Percentiles rank a stretch among this genome's conserved stretches.
Conservation (phyloP, 83 land plant species). For the Isoetes engelmannii region DNA sequence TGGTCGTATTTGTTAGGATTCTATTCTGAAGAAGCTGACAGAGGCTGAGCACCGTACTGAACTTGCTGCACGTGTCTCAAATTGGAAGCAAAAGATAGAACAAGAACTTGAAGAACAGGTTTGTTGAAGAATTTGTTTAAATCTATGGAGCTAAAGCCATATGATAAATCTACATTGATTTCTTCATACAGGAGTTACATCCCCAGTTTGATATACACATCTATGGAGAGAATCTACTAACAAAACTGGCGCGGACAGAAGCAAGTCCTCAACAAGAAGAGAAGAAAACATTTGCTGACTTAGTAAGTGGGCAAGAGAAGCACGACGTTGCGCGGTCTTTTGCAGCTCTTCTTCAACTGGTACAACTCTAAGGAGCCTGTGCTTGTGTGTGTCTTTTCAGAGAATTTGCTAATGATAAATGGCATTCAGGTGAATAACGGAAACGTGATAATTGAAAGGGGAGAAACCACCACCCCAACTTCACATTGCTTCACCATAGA, state of each 20-base stretch:
- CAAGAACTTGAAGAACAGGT: slow-evolving; percentile 65
- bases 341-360: slow-evolving; percentile 87
- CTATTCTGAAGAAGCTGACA: slow-evolving; percentile 60
- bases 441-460: slow-evolving; percentile 49
- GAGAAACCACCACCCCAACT: slow-evolving; percentile 3
- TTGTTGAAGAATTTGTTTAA: neutral
- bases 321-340: slow-evolving; percentile 81
- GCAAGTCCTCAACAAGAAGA: slow-evolving; percentile 21
- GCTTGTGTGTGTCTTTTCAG: neutral
- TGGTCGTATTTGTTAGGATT: slow-evolving; percentile 45
- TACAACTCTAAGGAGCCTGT: slow-evolving; percentile 18
- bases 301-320: slow-evolving; percentile 56
- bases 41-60: slow-evolving; percentile 70
- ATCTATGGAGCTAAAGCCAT: neutral
- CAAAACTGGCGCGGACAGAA: slow-evolving; percentile 19
- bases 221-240: slow-evolving; percentile 67
- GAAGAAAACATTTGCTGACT: slow-evolving; percentile 40
- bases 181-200: slow-evolving; percentile 53
- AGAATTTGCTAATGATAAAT: neutral
- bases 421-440: slow-evolving; percentile 79
- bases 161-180: neutral
- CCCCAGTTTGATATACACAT: slow-evolving; percentile 81
- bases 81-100: slow-evolving; percentile 84
- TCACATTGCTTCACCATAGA: slow-evolving; percentile 51
- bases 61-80: slow-evolving; percentile 64